Evolutionary conservation across 768 basidiomycete species (phyloP).

Genomic region (Strobilomyces confusus): DNA sequence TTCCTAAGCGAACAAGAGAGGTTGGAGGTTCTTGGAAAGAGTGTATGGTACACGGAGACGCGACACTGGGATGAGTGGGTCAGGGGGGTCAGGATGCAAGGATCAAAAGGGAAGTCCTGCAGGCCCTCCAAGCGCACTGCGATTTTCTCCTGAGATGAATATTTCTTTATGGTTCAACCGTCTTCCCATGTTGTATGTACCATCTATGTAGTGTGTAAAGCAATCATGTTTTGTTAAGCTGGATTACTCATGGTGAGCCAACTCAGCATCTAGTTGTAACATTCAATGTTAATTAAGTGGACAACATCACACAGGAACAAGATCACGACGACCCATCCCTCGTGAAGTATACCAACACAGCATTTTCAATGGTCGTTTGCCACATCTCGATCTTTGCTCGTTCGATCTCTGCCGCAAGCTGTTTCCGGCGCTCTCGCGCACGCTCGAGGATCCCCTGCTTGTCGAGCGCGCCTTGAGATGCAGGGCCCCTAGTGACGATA

Average conservation of each 20-base stretch:
- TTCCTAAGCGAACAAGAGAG: conserved; percentile 22
- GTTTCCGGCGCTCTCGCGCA: conserved; percentile 50
- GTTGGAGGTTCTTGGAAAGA: conserved; percentile 11
- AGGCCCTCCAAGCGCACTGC: conserved; percentile 12
- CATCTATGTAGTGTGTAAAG: conserved; percentile 12
- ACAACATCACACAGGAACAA: background rate
- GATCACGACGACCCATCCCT: conserved; percentile 26
- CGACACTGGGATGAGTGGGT: conserved; percentile 22
- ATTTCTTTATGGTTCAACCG: conserved; percentile 1
- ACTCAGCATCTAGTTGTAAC: too few species aligned
- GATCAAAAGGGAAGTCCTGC: conserved; percentile 7
- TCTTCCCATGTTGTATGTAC: conserved; percentile 20
- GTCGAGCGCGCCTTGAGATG: conserved; percentile 13
- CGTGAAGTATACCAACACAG: conserved; percentile 49
- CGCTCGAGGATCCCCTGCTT: conserved; percentile 46
- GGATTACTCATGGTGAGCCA: too few species aligned
- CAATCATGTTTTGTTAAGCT: background rate
- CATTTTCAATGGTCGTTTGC: conserved; percentile 70
- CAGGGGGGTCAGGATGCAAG: conserved; percentile 2
- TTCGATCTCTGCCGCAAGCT: conserved; percentile 53
- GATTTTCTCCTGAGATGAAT: conserved; percentile 11
- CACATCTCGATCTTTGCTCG: conserved; percentile 63
- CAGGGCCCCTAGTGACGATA: background rate
- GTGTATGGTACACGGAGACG: conserved; percentile 16
- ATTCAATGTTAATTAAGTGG: too few species aligned